Evolutionary conservation across 345 rosid species (phyloP).

Genomic region (Arabis alpina): DNA sequence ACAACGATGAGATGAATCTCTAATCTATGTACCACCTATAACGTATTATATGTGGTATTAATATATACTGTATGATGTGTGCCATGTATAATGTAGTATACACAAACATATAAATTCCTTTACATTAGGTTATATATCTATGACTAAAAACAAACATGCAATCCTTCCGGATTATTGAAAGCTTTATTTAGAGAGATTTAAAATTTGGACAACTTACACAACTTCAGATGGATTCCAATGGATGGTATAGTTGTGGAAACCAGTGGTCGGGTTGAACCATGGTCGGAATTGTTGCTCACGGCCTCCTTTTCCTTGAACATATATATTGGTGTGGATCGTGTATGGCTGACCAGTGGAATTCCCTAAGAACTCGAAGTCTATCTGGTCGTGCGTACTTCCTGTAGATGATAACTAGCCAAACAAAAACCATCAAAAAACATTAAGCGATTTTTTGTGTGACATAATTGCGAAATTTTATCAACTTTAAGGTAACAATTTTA

Average conservation of each 20-base stretch:
- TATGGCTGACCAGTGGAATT: conserved; percentile 73
- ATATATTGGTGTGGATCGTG: conserved; percentile 72
- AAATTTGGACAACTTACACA: conserved; percentile 51
- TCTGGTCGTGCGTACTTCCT: conserved; percentile 67
- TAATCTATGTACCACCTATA: no score
- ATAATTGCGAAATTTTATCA: not conserved
- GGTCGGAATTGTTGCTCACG: conserved; percentile 64
- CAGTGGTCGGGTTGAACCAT: conserved; percentile 67
- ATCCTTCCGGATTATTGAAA: no score
- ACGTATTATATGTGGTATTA: no score
- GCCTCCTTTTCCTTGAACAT: conserved; percentile 63
- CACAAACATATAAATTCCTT: no score
- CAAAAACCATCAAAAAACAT: not conserved
- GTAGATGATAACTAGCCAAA: conserved; percentile 58
- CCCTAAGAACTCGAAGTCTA: conserved; percentile 78
- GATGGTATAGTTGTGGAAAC: conserved; percentile 83
- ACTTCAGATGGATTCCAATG: conserved; percentile 68
- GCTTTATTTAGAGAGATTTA: not conserved
- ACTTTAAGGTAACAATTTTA: conserved; percentile 34
- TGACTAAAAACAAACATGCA: no score
- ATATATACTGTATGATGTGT: no score
- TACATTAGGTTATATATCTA: no score
- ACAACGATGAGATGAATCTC: no score
- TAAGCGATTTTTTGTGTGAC: not conserved
- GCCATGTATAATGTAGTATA: no score